phyloP scores from a whole-genome alignment of 2,329 filamentous ascomycete genomes.

The Teratosphaeria viscida region DNA sequence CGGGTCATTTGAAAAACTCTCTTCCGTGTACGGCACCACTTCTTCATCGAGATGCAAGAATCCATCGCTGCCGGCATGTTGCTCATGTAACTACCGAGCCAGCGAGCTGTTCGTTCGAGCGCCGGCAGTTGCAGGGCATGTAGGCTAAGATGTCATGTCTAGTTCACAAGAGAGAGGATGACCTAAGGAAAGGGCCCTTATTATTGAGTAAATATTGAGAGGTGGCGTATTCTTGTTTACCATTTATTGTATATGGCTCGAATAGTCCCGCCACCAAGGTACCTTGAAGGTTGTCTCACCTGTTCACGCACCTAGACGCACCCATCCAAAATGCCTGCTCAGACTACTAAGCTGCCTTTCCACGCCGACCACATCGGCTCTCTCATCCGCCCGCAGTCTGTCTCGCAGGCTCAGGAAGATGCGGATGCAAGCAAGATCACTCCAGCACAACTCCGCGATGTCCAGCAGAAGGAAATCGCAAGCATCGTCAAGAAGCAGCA shows the following conservation, averaged over 20 bases:
- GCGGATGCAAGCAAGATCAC: conserved; percentile 46
- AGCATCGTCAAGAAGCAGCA: conserved; percentile 56
- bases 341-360: conserved; percentile 46
- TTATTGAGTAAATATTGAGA: too few relatives aligned
- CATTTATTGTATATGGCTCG: not conserved
- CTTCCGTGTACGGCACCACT: not conserved
- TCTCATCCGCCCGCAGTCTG: conserved; percentile 53
- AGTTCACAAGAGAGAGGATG: not conserved
- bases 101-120: not conserved
- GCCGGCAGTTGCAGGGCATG: not conserved
- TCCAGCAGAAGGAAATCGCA: conserved; percentile 57
- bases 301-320: too few relatives aligned
- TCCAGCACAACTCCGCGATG: conserved; percentile 45
- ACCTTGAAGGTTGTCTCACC: not conserved
- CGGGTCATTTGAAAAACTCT: not conserved
- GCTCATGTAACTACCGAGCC: not conserved
- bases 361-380: conserved; percentile 66
- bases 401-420: conserved; percentile 49
- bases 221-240: too few relatives aligned
- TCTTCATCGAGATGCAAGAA: not conserved
- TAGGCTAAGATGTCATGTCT: not conserved
- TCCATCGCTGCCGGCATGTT: not conserved
- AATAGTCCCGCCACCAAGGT: not conserved
- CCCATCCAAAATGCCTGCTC: not conserved
- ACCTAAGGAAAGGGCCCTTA: not conserved